Evolutionary conservation across 2,329 filamentous ascomycete genomes (phyloP).

Genomic region (Exophiala oligosperma): DNA sequence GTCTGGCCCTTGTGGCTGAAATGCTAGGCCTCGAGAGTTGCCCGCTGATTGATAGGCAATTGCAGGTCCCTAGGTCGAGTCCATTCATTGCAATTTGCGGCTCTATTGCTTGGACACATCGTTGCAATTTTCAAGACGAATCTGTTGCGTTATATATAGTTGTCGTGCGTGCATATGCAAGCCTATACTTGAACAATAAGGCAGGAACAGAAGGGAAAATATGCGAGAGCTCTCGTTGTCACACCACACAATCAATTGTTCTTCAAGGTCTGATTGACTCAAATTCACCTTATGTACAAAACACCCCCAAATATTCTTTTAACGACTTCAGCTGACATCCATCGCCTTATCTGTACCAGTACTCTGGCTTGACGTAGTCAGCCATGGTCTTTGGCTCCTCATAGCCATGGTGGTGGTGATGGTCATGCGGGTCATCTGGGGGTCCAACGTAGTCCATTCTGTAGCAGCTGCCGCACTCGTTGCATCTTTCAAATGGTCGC

Average conservation of each 20-base stretch:
- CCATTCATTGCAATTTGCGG: too few species aligned
- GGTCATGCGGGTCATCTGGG: conserved; percentile 64
- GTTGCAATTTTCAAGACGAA: too few species aligned
- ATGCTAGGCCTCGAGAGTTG: too few species aligned
- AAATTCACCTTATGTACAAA: conserved; percentile 19
- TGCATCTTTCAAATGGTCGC: conserved; percentile 90
- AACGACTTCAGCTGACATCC: not conserved
- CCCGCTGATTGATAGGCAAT: too few species aligned
- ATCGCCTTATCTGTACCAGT: conserved; percentile 65
- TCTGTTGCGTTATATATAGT: too few species aligned
- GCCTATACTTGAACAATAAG: not conserved
- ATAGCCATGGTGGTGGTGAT: conserved; percentile 57
- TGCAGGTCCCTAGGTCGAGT: too few species aligned
- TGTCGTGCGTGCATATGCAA: too few species aligned
- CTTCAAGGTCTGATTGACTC: not conserved
- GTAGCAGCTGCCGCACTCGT: conserved; percentile 93
- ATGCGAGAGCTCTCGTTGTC: not conserved
- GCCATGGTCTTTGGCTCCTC: conserved; percentile 95
- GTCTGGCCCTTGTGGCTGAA: too few species aligned
- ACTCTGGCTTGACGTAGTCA: conserved; percentile 93
- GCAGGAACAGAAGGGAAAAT: not conserved
- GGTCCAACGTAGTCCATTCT: conserved; percentile 97
- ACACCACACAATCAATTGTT: conserved; percentile 9
- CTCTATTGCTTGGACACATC: too few species aligned
- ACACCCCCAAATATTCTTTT: not conserved